Conservation (phyloP, 164 flowering plant genomes). For the Macadamia integrifolia region DNA sequence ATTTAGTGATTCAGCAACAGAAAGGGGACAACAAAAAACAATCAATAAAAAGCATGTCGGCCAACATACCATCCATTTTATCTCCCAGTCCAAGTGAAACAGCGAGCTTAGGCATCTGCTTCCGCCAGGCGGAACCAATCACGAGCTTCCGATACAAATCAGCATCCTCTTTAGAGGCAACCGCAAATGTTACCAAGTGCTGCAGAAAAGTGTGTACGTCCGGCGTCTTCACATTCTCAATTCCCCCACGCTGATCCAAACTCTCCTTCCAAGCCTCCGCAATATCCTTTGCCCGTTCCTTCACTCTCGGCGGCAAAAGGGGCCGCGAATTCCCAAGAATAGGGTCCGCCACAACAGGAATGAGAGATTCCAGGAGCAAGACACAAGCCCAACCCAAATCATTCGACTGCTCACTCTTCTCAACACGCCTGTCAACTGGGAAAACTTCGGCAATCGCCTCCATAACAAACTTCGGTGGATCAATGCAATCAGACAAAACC, state of each 20-base stretch:
- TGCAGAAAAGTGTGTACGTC: constrained; percentile 94
- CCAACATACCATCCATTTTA: constrained; percentile 69
- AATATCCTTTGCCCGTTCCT: constrained; percentile 59
- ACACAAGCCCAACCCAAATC: constrained; percentile 99
- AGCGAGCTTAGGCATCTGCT: constrained; percentile 99
- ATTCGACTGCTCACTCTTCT: constrained; percentile 32
- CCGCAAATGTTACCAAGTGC: constrained; percentile 86
- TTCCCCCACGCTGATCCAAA: constrained; percentile 84
- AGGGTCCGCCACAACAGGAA: constrained; percentile 84
- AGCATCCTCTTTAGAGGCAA: constrained; percentile 69
- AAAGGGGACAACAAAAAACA: background rate
- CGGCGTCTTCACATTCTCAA: constrained; percentile 90
- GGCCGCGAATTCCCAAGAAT: constrained; percentile 70
- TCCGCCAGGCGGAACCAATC: constrained; percentile 92
- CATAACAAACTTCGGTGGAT: constrained; percentile 79
- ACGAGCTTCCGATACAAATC: constrained; percentile 75
- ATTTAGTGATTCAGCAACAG: background rate
- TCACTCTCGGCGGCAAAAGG: constrained; percentile 77
- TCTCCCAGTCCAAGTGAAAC: constrained; percentile 80
- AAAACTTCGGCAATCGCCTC: constrained; percentile 88
- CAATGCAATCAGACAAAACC: constrained; percentile 63
- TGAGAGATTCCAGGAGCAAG: constrained; percentile 67
- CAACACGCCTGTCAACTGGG: constrained; percentile 72
- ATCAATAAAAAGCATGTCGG: background rate
- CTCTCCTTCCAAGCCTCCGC: constrained; percentile 87